These are phyloP conservation scores for Penicillium atrosanguineum DNA, from an alignment of 495 filamentous ascomycete species.

Conservation along the genomic window DNA sequence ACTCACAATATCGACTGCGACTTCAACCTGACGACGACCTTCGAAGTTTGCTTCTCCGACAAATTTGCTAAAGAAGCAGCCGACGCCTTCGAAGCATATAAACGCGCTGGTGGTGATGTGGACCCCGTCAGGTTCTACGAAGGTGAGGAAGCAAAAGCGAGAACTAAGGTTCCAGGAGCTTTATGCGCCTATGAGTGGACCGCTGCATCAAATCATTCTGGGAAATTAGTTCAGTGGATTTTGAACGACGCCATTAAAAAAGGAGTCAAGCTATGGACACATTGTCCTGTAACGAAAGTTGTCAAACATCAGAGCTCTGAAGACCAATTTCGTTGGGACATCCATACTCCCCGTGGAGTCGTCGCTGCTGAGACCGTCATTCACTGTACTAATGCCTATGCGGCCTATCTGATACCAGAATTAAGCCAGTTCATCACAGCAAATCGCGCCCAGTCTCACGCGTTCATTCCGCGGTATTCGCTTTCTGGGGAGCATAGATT, in stretches of 20 bases:
- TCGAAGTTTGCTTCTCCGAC: slow-evolving; percentile 5
- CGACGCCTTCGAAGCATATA: slow-evolving; percentile 1
- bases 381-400: slow-evolving; percentile 14
- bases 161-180: not conserved
- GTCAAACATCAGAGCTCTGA: not conserved
- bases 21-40: slow-evolving; percentile 8
- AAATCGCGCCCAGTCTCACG: slow-evolving; percentile 8
- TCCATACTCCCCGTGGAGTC: slow-evolving; percentile 8
- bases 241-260: slow-evolving; percentile 10
- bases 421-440: slow-evolving; percentile 3
- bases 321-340: not conserved
- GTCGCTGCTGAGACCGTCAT: slow-evolving; percentile 6
- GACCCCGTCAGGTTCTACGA: slow-evolving; percentile 1
- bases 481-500: slow-evolving; percentile 1
- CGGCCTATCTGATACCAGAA: slow-evolving; percentile 6
- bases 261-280: slow-evolving; percentile 11
- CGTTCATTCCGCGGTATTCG: slow-evolving; percentile 7
- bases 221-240: slow-evolving; percentile 15
- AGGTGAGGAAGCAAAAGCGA: not conserved
- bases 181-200: slow-evolving; percentile 10
- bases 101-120: slow-evolving; percentile 9
- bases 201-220: slow-evolving; percentile 11
- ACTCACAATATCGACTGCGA: slow-evolving; percentile 5
- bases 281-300: slow-evolving; percentile 8
- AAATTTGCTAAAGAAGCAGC: not conserved